These are phyloP conservation scores for Wickerhamiella lipophila DNA, from an alignment of 805 yeast species.

Conservation along the genomic window DNA sequence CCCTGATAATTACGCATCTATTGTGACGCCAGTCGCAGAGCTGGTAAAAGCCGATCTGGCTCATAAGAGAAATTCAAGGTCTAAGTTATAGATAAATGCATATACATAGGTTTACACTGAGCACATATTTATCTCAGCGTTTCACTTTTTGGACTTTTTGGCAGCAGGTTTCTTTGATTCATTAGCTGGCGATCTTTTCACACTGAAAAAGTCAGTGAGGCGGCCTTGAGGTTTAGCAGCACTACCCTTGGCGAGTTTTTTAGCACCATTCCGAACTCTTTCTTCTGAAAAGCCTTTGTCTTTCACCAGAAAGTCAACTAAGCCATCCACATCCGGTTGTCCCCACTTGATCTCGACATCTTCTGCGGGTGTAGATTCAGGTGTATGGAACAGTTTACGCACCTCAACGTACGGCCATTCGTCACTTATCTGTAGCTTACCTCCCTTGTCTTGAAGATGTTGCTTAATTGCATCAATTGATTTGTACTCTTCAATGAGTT, in stretches of 20 bases:
- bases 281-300: conserved; percentile 91
- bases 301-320: conserved; percentile 67
- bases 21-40: not conserved
- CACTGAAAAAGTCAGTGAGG: conserved; percentile 81
- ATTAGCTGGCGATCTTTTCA: conserved; percentile 20
- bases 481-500: conserved; percentile 75
- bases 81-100: not conserved
- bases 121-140: no score
- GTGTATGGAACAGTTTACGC: conserved; percentile 65
- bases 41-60: not conserved
- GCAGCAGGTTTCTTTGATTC: conserved; percentile 8
- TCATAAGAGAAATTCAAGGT: no score
- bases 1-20: not conserved
- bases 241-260: conserved; percentile 67
- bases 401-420: conserved; percentile 91
- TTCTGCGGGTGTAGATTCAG: conserved; percentile 57
- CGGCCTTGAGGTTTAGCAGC: conserved; percentile 84
- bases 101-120: no score
- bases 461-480: conserved; percentile 67
- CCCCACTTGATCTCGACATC: conserved; percentile 69
- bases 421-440: conserved; percentile 77
- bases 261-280: conserved; percentile 76
- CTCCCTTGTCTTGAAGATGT: conserved; percentile 39
- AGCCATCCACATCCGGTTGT: conserved; percentile 76
- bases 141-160: conserved; percentile 9